A percentile compares a stretch with the other conserved stretches of the same genome.
Evolutionary conservation across 129 eudicot species (phyloP).

Genomic region (Heracleum sosnowskyi): DNA sequence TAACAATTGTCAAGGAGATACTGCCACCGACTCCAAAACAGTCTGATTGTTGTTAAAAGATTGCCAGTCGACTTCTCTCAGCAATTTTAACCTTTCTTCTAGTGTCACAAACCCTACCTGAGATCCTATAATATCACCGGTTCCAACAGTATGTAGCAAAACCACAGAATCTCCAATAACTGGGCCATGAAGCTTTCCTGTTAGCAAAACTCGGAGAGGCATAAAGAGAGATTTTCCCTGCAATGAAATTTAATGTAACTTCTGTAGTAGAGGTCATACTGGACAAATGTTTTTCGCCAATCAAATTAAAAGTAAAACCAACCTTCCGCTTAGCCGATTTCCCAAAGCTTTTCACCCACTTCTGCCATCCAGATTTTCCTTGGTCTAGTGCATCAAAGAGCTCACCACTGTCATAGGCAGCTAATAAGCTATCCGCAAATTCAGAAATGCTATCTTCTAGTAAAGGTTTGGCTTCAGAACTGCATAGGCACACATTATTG

Average conservation of each 20-base stretch:
- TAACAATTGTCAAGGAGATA: constrained; percentile 18
- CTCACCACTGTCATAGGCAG: constrained; percentile 81
- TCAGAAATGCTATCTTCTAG: constrained; percentile 61
- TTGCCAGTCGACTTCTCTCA: constrained; percentile 59
- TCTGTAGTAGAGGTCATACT: not conserved
- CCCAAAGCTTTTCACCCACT: constrained; percentile 81
- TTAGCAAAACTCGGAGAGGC: constrained; percentile 88
- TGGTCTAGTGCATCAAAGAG: constrained; percentile 58
- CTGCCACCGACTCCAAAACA: constrained; percentile 34
- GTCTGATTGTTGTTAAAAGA: constrained; percentile 27
- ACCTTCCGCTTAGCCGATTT: constrained; percentile 84
- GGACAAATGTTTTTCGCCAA: not conserved
- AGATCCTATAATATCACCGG: constrained; percentile 39
- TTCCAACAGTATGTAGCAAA: constrained; percentile 52
- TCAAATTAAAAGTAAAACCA: constrained; percentile 9
- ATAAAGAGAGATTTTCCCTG: constrained; percentile 92
- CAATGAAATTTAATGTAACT: constrained; percentile 5
- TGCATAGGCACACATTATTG: constrained; percentile 18
- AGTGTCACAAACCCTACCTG: constrained; percentile 48
- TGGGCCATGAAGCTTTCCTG: constrained; percentile 96
- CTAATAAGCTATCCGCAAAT: constrained; percentile 64
- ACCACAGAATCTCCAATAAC: constrained; percentile 61
- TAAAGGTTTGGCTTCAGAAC: constrained; percentile 64
- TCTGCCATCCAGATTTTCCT: constrained; percentile 76
- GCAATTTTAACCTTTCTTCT: constrained; percentile 55